phyloP scores from a whole-genome alignment of 805 yeast species.

The Cyberlindnera galapagoensis region DNA sequence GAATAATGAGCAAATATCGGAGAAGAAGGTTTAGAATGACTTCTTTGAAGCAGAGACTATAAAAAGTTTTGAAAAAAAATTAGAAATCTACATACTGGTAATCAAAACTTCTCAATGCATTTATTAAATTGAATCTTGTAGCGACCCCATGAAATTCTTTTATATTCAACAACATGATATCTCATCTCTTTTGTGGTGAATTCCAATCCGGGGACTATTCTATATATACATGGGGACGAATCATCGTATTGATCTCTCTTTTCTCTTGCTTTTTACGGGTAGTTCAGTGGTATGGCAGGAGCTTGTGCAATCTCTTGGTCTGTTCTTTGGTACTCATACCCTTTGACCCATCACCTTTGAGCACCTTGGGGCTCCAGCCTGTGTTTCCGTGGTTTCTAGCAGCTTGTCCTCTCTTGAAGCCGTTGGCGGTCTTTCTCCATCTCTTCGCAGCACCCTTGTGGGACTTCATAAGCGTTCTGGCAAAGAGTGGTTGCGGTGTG shows the following conservation, averaged over 20 bases:
- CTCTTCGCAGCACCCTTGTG: constrained; percentile 85
- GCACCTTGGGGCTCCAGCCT: constrained; percentile 65
- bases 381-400: constrained; percentile 93
- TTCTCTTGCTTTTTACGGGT: too few species aligned
- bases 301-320: constrained; percentile 49
- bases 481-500: constrained; percentile 11
- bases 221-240: too few species aligned
- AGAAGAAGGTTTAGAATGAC: constrained; percentile 15
- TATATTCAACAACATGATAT: too few species aligned
- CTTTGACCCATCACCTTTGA: constrained; percentile 55
- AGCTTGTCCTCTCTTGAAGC: constrained; percentile 60
- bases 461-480: constrained; percentile 52
- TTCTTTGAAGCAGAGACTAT: too few species aligned
- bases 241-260: too few species aligned
- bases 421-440: constrained; percentile 68
- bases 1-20: constrained; percentile 23
- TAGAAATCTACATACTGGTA: too few species aligned
- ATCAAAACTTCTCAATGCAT: too few species aligned
- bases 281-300: constrained; percentile 29
- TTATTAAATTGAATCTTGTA: too few species aligned
- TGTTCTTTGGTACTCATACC: constrained; percentile 50
- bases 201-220: too few species aligned
- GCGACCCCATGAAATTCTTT: too few species aligned
- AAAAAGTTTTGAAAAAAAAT: too few species aligned
- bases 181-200: too few species aligned